phyloP scores from a whole-genome alignment of 768 basidiomycete species.

The Cystofilobasidium bisporidii region DNA sequence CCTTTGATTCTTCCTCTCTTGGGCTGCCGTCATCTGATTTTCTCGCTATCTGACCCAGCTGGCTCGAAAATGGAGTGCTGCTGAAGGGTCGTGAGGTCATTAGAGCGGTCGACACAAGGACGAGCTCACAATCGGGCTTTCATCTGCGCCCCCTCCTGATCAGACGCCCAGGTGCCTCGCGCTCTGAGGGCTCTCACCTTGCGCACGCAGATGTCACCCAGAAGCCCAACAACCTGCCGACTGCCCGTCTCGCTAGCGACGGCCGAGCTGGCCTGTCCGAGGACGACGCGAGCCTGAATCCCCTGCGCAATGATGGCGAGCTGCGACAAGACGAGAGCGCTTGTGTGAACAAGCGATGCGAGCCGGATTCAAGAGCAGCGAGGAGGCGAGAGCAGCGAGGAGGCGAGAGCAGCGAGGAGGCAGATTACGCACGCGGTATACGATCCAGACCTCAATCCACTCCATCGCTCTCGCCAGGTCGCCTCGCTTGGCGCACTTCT shows the following conservation, averaged over 20 bases:
- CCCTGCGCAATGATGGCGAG: slow-evolving; percentile 5
- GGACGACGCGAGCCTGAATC: slow-evolving; percentile 4
- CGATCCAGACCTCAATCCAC: neutral
- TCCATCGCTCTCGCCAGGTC: neutral
- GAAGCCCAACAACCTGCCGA: neutral
- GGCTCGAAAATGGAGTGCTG: no score
- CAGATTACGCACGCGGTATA: neutral
- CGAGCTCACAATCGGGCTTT: no score
- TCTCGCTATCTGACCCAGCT: no score
- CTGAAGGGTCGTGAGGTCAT: no score
- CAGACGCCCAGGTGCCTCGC: no score
- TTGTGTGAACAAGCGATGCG: no score
- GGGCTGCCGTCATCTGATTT: no score
- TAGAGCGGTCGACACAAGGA: no score
- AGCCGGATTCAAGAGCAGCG: no score
- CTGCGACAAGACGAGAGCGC: no score
- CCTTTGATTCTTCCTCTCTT: no score
- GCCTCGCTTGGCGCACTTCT: neutral
- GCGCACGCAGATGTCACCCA: neutral
- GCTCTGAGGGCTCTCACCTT: neutral
- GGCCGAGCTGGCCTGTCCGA: neutral
- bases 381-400: neutral
- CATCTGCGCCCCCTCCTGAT: no score
- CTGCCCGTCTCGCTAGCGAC: neutral
- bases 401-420: neutral